Percentiles rank a stretch among this genome's conserved stretches.
These are phyloP conservation scores for Trichoderma gamsii DNA, from an alignment of 495 filamentous ascomycete species.

Conservation along the genomic window DNA sequence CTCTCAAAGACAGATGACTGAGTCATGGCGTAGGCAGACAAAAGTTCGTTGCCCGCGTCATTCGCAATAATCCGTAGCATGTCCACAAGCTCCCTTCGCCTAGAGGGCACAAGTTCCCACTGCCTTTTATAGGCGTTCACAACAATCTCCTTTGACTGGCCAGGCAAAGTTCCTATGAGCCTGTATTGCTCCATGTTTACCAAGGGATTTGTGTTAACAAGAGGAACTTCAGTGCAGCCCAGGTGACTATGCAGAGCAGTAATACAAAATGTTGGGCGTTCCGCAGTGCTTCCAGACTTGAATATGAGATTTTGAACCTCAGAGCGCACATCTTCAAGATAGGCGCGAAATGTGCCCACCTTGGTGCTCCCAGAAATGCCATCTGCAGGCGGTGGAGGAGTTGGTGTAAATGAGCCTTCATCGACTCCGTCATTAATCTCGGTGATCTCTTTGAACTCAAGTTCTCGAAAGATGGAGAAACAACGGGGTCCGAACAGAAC, in stretches of 20 bases:
- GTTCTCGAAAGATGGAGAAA: conserved; percentile 52
- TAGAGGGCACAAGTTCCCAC: not conserved
- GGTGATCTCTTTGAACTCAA: conserved; percentile 49
- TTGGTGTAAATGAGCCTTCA: conserved; percentile 22
- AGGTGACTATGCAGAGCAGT: not conserved
- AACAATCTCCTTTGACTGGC: not conserved
- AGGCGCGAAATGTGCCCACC: conserved; percentile 25
- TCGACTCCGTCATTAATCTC: conserved; percentile 24
- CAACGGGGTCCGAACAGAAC: conserved; percentile 62
- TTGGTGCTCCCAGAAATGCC: conserved; percentile 22
- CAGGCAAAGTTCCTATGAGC: conserved; percentile 4
- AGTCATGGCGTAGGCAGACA: conserved; percentile 10
- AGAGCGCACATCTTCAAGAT: conserved; percentile 30
- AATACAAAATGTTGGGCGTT: not conserved
- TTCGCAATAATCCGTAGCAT: not conserved
- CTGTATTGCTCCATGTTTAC: conserved; percentile 4
- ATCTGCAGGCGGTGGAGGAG: not conserved
- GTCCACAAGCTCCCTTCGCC: not conserved
- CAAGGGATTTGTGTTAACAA: not conserved
- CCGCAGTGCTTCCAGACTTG: conserved; percentile 4
- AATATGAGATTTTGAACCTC: conserved; percentile 29
- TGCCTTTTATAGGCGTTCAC: conserved; percentile 5
- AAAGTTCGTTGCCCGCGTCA: not conserved
- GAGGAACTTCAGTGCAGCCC: not conserved
- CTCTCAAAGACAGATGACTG: conserved; percentile 15